Base-by-base conservation (phyloP, 371 early-diverging fungal species). In the Mucor plumbeus region DNA sequence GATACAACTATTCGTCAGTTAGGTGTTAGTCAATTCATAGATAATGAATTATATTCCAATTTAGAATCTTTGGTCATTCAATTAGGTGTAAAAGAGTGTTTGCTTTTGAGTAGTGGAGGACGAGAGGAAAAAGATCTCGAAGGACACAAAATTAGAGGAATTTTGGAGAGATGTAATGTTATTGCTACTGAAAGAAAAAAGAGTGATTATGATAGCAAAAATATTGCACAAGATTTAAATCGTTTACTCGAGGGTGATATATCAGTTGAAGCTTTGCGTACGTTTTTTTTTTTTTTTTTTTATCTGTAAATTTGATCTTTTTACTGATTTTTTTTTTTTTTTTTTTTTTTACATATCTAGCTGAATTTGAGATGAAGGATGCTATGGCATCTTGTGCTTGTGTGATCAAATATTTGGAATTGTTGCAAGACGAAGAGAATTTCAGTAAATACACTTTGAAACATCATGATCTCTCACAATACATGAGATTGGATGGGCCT, bases 51-150 rank as follows among this genome's bases (percentile, higher is more conserved):
- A 2, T 96, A 91, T 69, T 91, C 95, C 5, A 96, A 96, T 73
- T 86, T 97, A 55, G 97, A 98, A 86, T 91, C 97, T 1, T 80
- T 97, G 26, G 81, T 93, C 41, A 93, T 97, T 67, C 97, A 97
- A 78, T 84, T 95, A 48, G 92, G 93, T 34, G 95, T 94, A 44
- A 95, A 94, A 66, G 98, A 98, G 72, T 96, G 96, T 62, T 69
- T 97, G 13, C 79, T 88, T n/a, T 70, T 82, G 26, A 26, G 3
- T 4, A 85, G 88, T 47, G 84, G 84, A 7, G 72, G 74, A 8
- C 14, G 17, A 14, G 76, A 17, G 21, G 76, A 73, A 33, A 84
- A 81, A 53, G 90, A 90, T 63, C 86, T 90, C 59, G 95, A 95
- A 48, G 69, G 86, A 19, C 75, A 72, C 15, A 95, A 92, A 67